Conservation (phyloP, 2,329 filamentous ascomycete species). For the Fusarium nematophilum region DNA sequence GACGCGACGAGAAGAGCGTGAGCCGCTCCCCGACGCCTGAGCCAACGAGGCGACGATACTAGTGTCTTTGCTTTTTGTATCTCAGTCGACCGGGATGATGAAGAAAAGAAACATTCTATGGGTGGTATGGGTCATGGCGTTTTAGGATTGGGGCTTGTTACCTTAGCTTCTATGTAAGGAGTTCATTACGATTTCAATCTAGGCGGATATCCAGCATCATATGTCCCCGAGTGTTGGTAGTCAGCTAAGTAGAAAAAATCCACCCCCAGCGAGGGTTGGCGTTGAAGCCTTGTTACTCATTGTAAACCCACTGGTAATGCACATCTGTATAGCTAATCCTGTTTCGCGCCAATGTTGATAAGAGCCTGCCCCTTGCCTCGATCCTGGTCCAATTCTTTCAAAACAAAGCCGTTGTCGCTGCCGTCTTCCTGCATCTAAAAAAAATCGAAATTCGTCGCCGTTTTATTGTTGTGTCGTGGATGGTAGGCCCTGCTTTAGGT, state of each 20-base stretch:
- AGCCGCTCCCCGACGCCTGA: slow-evolving; percentile 88
- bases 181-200: slow-evolving; percentile 29
- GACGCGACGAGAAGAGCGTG: slow-evolving; percentile 84
- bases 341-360: slow-evolving; percentile 43
- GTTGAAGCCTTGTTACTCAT: slow-evolving; percentile 44
- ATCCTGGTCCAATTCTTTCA: slow-evolving; percentile 33
- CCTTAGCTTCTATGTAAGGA: slow-evolving; percentile 33
- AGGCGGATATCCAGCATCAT: slow-evolving; percentile 34
- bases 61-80: slow-evolving; percentile 39
- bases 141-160: slow-evolving; percentile 35
- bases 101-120: slow-evolving; percentile 24
- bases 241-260: slow-evolving; percentile 20
- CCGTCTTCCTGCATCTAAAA: slow-evolving; percentile 28
- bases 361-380: slow-evolving; percentile 31
- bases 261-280: slow-evolving; percentile 30
- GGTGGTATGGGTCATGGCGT: slow-evolving; percentile 43
- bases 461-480: slow-evolving; percentile 40
- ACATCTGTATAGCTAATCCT: slow-evolving; percentile 42
- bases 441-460: slow-evolving; percentile 21
- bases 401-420: slow-evolving; percentile 30
- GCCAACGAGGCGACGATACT: slow-evolving; percentile 79
- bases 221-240: slow-evolving; percentile 16
- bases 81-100: slow-evolving; percentile 4
- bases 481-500: slow-evolving; percentile 64
- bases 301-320: slow-evolving; percentile 40